Evolutionary conservation across 1,284 basidiomycete genomes (phyloP).

Genomic region (Tylopilus orsonianus): DNA sequence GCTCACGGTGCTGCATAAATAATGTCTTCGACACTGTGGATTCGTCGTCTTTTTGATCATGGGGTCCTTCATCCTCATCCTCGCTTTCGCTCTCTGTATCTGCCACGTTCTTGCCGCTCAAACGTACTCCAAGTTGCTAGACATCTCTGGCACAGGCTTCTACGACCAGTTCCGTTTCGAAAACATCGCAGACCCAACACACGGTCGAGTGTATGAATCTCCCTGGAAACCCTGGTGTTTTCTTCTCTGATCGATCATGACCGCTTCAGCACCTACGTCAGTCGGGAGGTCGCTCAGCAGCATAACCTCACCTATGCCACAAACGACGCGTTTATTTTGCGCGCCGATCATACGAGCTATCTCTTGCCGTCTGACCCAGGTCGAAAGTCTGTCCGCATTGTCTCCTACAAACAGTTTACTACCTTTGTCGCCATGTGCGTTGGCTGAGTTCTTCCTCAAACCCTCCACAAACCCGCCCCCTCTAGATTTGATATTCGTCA

Average conservation of each 20-base stretch:
- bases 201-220: conserved; percentile 35
- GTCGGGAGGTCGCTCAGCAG: conserved; percentile 27
- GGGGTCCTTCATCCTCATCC: conserved; percentile 1
- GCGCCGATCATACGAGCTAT: conserved; percentile 34
- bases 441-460: not conserved
- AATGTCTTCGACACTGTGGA: not conserved
- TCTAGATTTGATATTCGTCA: conserved; percentile 29
- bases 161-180: conserved; percentile 34
- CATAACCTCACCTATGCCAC: conserved; percentile 36
- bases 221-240: not conserved
- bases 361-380: conserved; percentile 25
- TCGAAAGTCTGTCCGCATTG: conserved; percentile 29
- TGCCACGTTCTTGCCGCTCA: conserved; percentile 3
- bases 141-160: conserved; percentile 32
- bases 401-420: conserved; percentile 19
- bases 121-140: conserved; percentile 16
- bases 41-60: conserved; percentile 16
- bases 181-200: conserved; percentile 35
- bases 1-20: conserved; percentile 1
- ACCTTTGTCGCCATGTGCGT: conserved; percentile 25
- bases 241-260: not conserved
- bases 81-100: not conserved
- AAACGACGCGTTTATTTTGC: conserved; percentile 35
- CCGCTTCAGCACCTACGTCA: conserved; percentile 35
- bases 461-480: not conserved